Evolutionary conservation across 164 flowering plant genomes (phyloP), one percentile per base, ranked within the genome.

Genomic region (Akebia trifoliata): DNA sequence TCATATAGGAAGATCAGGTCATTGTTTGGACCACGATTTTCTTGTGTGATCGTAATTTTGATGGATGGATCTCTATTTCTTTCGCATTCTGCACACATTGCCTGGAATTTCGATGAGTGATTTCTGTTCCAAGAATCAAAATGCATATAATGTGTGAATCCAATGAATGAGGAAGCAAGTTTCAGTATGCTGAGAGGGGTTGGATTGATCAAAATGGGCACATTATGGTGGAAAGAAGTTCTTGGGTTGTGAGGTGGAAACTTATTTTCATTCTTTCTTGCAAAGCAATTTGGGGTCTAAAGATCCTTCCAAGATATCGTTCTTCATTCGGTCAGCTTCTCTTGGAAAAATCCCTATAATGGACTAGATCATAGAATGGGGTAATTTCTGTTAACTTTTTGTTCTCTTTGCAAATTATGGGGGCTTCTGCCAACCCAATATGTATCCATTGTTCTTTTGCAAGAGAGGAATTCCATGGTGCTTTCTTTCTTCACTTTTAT

Each of bases 101-200:
- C 97, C 22, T 78, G 86, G 8, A 78, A 86, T 67, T 94, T 94
- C 49, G 97, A 90, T 59, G 99, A 94, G 44, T 30, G 74, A 67
- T 1, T 20, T 43, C 21, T 50, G 35, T 18, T 49, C 50, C 35
- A 28, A 48, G 15, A 11, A 48, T 25, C 25, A 36, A 44, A 56
- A 15, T 57, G 15, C 10, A 24, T 50, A 54, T 38, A 49, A 24
- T 43, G 64, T 42, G 22, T 48, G 50, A 63, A 57, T 64, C 61
- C 48, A 12, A 39, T 14, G n/a, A 65, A 54, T 58, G 82, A 54
- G 39, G 66, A 59, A 73, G 66, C 9, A 53, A 55, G 31, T 44
- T 47, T 37, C 72, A 79, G 57, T 77, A 73, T 52, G 64, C 40
- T 10, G 80, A 76, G 48, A 70, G 66, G 71, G 60, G 72, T 64